phyloP scores from a whole-genome alignment of 352 stramenopile genomes.

The Globisporangium ultimum region DNA sequence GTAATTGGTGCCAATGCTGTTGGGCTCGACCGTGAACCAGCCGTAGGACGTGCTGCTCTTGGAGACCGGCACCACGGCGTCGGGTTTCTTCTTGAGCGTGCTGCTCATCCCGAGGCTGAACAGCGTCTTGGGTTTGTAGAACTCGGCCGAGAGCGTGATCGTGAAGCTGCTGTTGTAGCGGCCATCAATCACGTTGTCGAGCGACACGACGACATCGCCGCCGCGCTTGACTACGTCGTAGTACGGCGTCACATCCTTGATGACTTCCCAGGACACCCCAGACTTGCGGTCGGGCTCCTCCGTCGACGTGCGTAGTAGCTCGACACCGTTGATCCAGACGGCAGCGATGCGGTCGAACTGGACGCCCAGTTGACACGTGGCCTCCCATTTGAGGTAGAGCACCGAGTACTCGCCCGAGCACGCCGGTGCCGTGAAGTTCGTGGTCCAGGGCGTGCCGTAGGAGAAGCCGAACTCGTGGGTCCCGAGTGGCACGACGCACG shows the following conservation, averaged over 20 bases:
- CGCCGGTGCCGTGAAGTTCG: conserved; percentile 31
- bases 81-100: conserved; percentile 19
- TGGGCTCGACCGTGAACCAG: conserved; percentile 64
- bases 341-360: conserved; percentile 76
- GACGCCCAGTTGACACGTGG: conserved; percentile 33
- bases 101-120: conserved; percentile 13
- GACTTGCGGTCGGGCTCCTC: conserved; percentile 48
- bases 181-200: conserved; percentile 66
- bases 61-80: conserved; percentile 40
- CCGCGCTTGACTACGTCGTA: conserved; percentile 36
- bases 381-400: conserved; percentile 55
- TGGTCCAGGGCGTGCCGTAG: conserved; percentile 49
- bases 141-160: conserved; percentile 52
- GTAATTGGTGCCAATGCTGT: conserved; percentile 28
- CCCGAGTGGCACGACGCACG: conserved; percentile 47
- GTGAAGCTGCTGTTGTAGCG: conserved; percentile 66
- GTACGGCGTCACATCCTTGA: conserved; percentile 70
- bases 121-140: conserved; percentile 33
- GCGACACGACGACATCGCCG: conserved; percentile 48
- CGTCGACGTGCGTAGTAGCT: conserved; percentile 73
- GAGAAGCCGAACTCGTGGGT: conserved; percentile 54
- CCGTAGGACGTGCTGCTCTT: conserved; percentile 48
- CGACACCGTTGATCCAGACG: conserved; percentile 68
- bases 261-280: conserved; percentile 52
- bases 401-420: conserved; percentile 47